Evolutionary conservation across 768 basidiomycete species (phyloP), one percentile per base, ranked within the genome.

Genomic region (Naganishia onofrii): DNA sequence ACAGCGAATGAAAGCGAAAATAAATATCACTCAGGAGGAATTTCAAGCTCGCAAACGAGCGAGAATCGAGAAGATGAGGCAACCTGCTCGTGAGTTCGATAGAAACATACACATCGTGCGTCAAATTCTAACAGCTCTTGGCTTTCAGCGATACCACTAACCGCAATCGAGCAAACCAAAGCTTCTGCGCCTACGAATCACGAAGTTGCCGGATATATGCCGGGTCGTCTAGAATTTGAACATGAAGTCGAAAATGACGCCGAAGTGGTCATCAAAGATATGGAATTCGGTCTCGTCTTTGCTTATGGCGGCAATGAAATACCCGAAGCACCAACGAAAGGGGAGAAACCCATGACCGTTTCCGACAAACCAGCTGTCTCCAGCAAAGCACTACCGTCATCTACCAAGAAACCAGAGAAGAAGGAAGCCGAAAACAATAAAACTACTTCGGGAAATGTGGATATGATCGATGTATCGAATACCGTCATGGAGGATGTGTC

Each of bases 201-300:
- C 79, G 95, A 99, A 82, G 86, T 98, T 48, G 88, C 89, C 19
- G 90, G 89, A 0, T 98, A 89, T 82, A 89, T 99, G 77, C 95
- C 95, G 10, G 95, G 95, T 19, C 88, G 95, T n/a, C 85, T 99
- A 42, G 95, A 99, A 81, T 99, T 99, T 78, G 95, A 99, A 78
- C 93, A 94, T 75, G 95, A 99, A 81, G 83, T 92, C 5, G 94
- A 97, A 77, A 96, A 99, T 79, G 95, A 99, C 64, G 95, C 95
- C 0, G 95, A 99, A 78, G 89, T 94, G 75, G 82, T 92, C 1
- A 89, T 97, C 73, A 98, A 97, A 81, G 93, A 97, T 78, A 84
- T 99, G 72, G 94, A 98, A 78, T 97, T 97, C 75, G 95, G 92
- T 1, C 82, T 93, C n/a, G 92, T 92, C 71, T 84, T 86, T 26